Conservation (phyloP, 1,284 basidiomycete genomes). For the Acaromyces ingoldii region DNA sequence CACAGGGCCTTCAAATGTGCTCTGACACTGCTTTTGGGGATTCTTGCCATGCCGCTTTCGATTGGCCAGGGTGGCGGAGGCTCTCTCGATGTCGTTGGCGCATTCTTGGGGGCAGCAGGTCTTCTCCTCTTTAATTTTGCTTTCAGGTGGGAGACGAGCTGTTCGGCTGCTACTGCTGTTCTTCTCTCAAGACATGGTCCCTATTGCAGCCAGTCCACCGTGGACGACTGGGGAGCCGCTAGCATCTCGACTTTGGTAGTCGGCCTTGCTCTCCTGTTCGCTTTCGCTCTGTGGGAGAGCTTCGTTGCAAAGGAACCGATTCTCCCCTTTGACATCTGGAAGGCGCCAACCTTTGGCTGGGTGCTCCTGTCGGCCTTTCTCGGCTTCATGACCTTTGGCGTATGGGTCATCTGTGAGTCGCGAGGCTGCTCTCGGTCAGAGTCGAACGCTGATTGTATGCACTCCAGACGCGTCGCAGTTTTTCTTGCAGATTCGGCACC, state of each 20-base stretch:
- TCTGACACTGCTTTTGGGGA: neutral
- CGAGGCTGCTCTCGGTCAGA: neutral
- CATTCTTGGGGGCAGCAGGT: neutral
- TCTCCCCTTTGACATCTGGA: neutral
- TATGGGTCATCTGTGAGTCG: neutral
- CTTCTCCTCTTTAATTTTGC: constrained; percentile 1
- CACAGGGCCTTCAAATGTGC: neutral
- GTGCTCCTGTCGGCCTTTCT: neutral
- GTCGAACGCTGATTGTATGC: too few species aligned
- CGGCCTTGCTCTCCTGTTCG: neutral
- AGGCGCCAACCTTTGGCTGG: neutral
- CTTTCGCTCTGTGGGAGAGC: neutral
- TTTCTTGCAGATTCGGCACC: neutral
- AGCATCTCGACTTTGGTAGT: neutral
- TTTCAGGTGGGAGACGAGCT: neutral
- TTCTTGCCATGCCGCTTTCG: neutral
- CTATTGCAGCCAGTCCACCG: constrained; percentile 1
- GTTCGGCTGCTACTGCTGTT: neutral
- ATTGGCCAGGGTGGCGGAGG: neutral
- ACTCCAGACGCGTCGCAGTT: neutral
- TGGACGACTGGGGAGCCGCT: neutral
- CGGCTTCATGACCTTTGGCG: neutral
- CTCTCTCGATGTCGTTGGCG: neutral
- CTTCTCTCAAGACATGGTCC: neutral
- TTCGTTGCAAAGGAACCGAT: neutral